These are phyloP conservation scores for Kalmusia sp. DNA, from an alignment of 2,329 filamentous ascomycete species.

Conservation along the genomic window DNA sequence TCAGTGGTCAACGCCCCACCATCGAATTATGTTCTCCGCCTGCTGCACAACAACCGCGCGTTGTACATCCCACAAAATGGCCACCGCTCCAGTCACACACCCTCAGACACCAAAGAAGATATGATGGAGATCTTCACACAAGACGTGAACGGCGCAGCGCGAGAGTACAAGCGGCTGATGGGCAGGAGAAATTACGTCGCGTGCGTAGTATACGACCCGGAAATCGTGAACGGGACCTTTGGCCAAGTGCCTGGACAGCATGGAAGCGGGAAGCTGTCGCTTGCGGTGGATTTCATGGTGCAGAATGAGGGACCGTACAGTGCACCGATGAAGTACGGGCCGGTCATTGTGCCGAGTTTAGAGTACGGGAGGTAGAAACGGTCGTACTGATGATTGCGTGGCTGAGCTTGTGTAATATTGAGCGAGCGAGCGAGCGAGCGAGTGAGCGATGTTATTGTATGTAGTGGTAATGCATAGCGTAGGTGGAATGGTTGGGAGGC, in stretches of 20 bases:
- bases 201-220: conserved; percentile 92
- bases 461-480: not conserved
- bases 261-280: conserved; percentile 66
- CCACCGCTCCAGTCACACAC: conserved; percentile 70
- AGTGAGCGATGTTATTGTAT: conserved; percentile 3
- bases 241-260: conserved; percentile 48
- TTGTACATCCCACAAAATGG: conserved; percentile 93
- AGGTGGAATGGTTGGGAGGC: not conserved
- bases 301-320: conserved; percentile 86
- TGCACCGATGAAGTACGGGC: conserved; percentile 91
- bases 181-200: conserved; percentile 90
- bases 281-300: conserved; percentile 96
- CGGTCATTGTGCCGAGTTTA: conserved; percentile 85
- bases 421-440: conserved; percentile 3
- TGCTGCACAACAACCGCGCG: conserved; percentile 93
- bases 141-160: conserved; percentile 81
- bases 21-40: conserved; percentile 83
- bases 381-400: no score
- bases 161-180: conserved; percentile 93
- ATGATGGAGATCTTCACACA: conserved; percentile 99
- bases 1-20: conserved; percentile 91
- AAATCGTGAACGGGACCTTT: conserved; percentile 65
- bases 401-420: conserved; percentile 2
- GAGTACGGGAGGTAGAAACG: conserved; percentile 55
- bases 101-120: conserved; percentile 95